Base-by-base conservation (phyloP, 176 grass and related monocot genomes). In the Chrysopogon serrulatus region DNA sequence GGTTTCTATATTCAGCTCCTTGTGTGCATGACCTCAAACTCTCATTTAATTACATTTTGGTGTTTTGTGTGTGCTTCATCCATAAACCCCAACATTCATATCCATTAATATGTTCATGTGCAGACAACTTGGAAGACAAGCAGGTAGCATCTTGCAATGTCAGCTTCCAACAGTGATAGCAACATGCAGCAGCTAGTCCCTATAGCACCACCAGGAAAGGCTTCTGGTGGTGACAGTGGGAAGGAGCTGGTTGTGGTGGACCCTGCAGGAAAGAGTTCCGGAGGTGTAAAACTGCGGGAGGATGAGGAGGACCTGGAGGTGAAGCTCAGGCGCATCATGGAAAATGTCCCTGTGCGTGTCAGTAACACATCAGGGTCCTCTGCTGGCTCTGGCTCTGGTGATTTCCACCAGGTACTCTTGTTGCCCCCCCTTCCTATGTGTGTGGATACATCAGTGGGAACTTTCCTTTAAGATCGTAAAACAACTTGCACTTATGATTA, bases 291-390 rank as follows among this genome's bases (percentile, higher is more conserved):
- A 83, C 60, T 99, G 82, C 64, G 96, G 16, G 93, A 96, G 81
- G 96, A 99, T 2, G 91, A 96, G 76, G 93, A 99, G 69, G 96
- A 98, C 71, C 73, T 95, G 30, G 91, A 98, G 86, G 87, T 99
- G 37, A 99, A 96, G 91, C 88, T 99, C 17, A 84, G 96, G 24
- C 83, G 93, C 73, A 96, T 99, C 83, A 99, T 99, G 86, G 93
- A 96, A 74, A 76, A 95, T 16, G 90, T 96, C 18, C 93, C 93
- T 4, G 93, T 99, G 31, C 79, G 89, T 64, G 96, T 99, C 30
- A 96, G 80, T 82, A 99, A 99, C 76, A 99, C 91, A 17, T 99
- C 96, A 26, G 93, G 93, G 0, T 96, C 89, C 33, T 99, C 96
- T 21, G 93, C 93, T 48, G 93, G 93, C 5, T 99, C 96, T 41